Base-by-base conservation (phyloP, 768 basidiomycete species). In the Amanita subjunquillea region DNA sequence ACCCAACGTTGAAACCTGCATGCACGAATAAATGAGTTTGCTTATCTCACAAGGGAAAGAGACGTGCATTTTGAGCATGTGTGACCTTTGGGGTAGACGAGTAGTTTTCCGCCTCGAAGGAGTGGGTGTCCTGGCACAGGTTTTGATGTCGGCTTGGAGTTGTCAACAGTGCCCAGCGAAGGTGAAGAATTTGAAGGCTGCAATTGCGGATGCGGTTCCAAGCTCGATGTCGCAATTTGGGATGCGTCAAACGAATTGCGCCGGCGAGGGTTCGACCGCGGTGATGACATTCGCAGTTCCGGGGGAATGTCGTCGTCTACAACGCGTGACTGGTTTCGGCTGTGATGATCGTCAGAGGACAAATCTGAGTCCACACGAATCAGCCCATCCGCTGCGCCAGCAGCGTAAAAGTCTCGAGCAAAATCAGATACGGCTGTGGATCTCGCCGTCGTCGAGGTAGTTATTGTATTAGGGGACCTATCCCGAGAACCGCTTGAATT, bases 1-100 rank as follows among this genome's bases (percentile, higher is more conserved):
- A 91, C 2, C 89, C 88, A 0, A 76, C 79, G 63, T 91, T 91
- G 37, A 70, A 69, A 58, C 88, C 88, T 90, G 54, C 17, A 38
- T 15, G 37, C 54, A 44, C 50, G 17, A 23, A 25, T 32, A 32
- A n/a, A n/a, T 12, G 15, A 27, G 34, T 15, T 22, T 15, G 38
- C 9, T 7, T 23, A 13, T n/a, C 10, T 30, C 37, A 12, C 10
- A 37, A 49, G 37, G 44, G 39, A 45, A 50, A 55, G 37, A 25
- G 20, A 65, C 72, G 50, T 58, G 87, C 88, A 91, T 72, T 87
- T 90, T 2, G 66, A 61, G 57, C 88, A 91, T 10, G 73, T 59
- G 57, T 78, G 71, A 1, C 76, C 75, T n/a, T 63, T 66, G 0
- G 88, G 87, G 59, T 89, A 91, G 0, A 90, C 80, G 6, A 91